A percentile compares a stretch with the other conserved stretches of the same genome.
Conservation (phyloP, 1,284 basidiomycete species). For the Ustilago shanxiensis region DNA sequence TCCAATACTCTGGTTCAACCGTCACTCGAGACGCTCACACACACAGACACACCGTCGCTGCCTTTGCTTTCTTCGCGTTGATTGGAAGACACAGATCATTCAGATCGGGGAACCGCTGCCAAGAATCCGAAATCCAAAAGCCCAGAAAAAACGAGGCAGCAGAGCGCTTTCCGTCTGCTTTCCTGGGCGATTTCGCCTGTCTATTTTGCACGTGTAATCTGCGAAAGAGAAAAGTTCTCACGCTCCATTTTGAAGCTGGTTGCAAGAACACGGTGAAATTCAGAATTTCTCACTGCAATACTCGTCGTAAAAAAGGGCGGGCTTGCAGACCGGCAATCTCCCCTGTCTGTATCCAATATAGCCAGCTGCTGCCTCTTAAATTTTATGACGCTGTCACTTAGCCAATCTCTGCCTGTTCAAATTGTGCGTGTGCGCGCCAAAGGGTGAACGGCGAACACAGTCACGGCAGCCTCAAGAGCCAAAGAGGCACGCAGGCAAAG, state of each 20-base stretch:
- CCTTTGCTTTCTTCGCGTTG: slow-evolving; percentile 5
- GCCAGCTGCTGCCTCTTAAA: slow-evolving; percentile 2
- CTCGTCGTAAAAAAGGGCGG: background rate
- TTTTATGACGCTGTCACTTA: background rate
- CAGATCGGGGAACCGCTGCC: background rate
- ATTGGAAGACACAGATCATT: background rate
- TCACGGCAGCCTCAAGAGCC: no score
- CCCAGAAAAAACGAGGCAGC: background rate
- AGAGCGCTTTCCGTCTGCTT: slow-evolving; percentile 5
- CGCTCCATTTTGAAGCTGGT: background rate
- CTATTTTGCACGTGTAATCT: slow-evolving; percentile 1
- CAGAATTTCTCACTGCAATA: background rate
- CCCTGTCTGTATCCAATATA: background rate
- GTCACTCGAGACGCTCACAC: background rate
- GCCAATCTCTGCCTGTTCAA: no score
- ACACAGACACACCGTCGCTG: background rate
- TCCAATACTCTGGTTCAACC: slow-evolving; percentile 1
- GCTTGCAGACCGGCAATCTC: no score
- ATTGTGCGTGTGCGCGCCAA: no score
- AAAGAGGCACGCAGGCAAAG: no score
- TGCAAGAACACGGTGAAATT: background rate
- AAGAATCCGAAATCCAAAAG: no score
- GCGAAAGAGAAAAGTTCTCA: slow-evolving; percentile 19
- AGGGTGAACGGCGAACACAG: no score
- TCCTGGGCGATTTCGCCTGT: background rate